These are phyloP conservation scores for Chlorophyllum brunneum DNA, from an alignment of 768 basidiomycete species.

Conservation along the genomic window DNA sequence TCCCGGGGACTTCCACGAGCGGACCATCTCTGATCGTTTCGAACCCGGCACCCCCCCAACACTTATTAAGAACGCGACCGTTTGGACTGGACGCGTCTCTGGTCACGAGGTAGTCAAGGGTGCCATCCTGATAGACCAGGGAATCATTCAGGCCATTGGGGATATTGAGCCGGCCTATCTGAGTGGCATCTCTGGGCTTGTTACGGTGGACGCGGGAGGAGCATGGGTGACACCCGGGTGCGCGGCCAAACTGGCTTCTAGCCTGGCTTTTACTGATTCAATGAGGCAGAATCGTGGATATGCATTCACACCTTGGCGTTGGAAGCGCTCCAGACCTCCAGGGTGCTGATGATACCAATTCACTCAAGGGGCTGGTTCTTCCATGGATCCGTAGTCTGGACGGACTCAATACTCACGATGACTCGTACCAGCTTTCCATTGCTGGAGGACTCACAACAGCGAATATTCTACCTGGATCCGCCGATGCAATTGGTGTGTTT, in stretches of 20 bases:
- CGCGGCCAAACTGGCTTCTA: background rate
- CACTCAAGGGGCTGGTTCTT: conserved; percentile 35
- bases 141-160: conserved; percentile 52
- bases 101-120: conserved; percentile 55
- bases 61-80: conserved; percentile 67
- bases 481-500: conserved; percentile 50
- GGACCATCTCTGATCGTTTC: conserved; percentile 55
- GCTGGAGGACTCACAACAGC: conserved; percentile 80
- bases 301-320: conserved; percentile 54
- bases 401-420: conserved; percentile 74
- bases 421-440: conserved; percentile 57
- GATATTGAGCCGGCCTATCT: conserved; percentile 27
- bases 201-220: conserved; percentile 51
- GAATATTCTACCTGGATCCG: conserved; percentile 70
- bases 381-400: conserved; percentile 70
- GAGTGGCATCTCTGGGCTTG: conserved; percentile 22
- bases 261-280: background rate
- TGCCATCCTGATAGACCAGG: conserved; percentile 57
- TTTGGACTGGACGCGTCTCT: conserved; percentile 54
- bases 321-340: conserved; percentile 24
- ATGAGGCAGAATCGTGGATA: conserved; percentile 29
- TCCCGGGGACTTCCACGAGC: conserved; percentile 34
- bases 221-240: conserved; percentile 75
- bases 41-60: conserved; percentile 58
- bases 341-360: conserved; percentile 51